Percentiles rank a stretch among this genome's conserved stretches.
Conservation (phyloP, 805 yeast species). For the Pichia manshurica region DNA sequence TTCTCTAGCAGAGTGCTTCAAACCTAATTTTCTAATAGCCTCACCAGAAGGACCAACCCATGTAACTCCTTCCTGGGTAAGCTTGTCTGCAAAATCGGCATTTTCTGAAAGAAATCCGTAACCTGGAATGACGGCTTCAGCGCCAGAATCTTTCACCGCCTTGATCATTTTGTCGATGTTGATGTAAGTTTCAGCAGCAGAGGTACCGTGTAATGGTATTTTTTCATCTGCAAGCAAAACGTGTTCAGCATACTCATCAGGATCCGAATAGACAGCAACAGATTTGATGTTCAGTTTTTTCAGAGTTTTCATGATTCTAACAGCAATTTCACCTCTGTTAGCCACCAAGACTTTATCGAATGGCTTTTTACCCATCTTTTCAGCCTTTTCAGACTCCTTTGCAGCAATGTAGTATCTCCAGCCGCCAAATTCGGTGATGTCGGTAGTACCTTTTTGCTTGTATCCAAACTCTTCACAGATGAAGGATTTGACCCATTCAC, state of each 20-base stretch:
- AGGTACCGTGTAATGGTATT: constrained; percentile 68
- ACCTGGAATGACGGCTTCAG: constrained; percentile 97
- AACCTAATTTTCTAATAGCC: constrained; percentile 83
- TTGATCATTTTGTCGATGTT: constrained; percentile 76
- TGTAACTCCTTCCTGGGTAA: constrained; percentile 74
- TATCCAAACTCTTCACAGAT: constrained; percentile 93
- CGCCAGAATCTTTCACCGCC: constrained; percentile 77
- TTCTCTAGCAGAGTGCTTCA: constrained; percentile 94
- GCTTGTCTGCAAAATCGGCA: constrained; percentile 90
- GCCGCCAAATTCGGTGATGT: constrained; percentile 84
- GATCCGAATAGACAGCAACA: constrained; percentile 86
- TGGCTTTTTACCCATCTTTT: constrained; percentile 41
- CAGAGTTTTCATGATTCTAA: constrained; percentile 83
- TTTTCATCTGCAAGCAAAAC: constrained; percentile 79
- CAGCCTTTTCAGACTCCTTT: constrained; percentile 21
- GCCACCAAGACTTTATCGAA: constrained; percentile 87
- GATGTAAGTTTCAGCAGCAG: constrained; percentile 89
- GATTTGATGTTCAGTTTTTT: constrained; percentile 72
- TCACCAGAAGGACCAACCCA: constrained; percentile 97
- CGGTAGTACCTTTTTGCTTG: constrained; percentile 60
- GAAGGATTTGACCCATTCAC: constrained; percentile 85
- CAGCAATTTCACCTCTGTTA: constrained; percentile 97
- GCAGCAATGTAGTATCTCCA: constrained; percentile 62
- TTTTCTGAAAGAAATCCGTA: constrained; percentile 95
- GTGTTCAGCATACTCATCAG: constrained; percentile 85